Conservation (phyloP, 192 early-diverging fungal genomes). For the Neocallimastix lanati region DNA sequence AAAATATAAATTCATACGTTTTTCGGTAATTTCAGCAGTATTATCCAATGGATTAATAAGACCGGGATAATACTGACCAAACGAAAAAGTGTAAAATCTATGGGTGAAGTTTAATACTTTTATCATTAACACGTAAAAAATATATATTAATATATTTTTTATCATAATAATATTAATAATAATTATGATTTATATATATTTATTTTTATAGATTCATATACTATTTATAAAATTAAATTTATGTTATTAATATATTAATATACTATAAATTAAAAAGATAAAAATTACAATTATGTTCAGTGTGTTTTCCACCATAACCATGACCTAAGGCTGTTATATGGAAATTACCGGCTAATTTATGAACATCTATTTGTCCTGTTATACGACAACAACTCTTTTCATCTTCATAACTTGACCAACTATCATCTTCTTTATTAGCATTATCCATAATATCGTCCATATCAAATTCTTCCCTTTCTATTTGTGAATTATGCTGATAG, state of each 20-base stretch:
- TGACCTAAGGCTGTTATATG: constrained; percentile 82
- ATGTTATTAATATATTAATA: background rate
- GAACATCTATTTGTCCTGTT: constrained; percentile 47
- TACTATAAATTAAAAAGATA: background rate
- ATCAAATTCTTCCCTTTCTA: constrained; percentile 1
- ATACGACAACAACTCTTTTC: constrained; percentile 53
- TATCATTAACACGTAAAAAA: too few species aligned
- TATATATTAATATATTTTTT: too few species aligned
- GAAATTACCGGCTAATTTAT: constrained; percentile 72
- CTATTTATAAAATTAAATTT: background rate
- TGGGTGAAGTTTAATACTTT: constrained; percentile 86
- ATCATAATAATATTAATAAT: too few species aligned
- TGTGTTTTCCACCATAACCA: constrained; percentile 57
- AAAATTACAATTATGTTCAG: constrained; percentile 35
- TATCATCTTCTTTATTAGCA: constrained; percentile 2
- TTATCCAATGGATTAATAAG: constrained; percentile 75
- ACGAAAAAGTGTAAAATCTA: constrained; percentile 76
- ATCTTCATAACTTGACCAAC: constrained; percentile 3
- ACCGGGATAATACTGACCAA: constrained; percentile 66
- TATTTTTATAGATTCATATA: too few species aligned
- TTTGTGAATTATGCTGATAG: background rate
- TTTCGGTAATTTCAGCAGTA: constrained; percentile 42
- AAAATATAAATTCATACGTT: too few species aligned
- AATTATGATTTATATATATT: too few species aligned
- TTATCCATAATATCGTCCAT: constrained; percentile 16